phyloP scores from a whole-genome alignment of 352 stramenopile species.

The Globisporangium yorkense region DNA sequence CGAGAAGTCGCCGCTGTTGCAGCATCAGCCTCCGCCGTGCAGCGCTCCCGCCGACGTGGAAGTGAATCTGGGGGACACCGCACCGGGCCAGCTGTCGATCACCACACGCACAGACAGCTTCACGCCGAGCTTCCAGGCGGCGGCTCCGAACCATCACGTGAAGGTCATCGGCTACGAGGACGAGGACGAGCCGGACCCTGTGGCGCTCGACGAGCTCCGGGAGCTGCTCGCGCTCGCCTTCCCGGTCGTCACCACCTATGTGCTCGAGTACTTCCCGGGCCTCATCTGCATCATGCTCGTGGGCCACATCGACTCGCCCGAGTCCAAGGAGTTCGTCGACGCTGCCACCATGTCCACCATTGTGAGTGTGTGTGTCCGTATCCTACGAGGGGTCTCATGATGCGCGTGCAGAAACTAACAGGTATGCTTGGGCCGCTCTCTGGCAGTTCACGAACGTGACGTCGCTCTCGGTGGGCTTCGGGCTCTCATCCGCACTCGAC shows the following conservation, averaged over 20 bases:
- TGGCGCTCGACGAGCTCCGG: conserved; percentile 23
- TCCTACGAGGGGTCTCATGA: no score
- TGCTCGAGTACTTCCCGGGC: conserved; percentile 33
- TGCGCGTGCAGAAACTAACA: no score
- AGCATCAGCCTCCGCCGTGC: background rate
- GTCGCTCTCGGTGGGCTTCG: conserved; percentile 50
- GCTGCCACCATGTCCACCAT: conserved; percentile 60
- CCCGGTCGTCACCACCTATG: conserved; percentile 21
- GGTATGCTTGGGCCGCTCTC: no score
- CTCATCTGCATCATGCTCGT: conserved; percentile 63
- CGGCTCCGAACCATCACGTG: conserved; percentile 22
- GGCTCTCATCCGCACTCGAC: conserved; percentile 18
- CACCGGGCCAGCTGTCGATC: conserved; percentile 25
- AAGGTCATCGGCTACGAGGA: conserved; percentile 31
- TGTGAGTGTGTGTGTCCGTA: no score
- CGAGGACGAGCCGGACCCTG: conserved; percentile 12
- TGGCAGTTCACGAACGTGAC: conserved; percentile 56
- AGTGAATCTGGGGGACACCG: conserved; percentile 13
- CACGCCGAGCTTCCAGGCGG: conserved; percentile 34
- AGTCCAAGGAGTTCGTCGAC: conserved; percentile 59
- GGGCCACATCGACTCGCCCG: conserved; percentile 46
- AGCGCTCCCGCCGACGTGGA: background rate
- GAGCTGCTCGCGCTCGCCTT: conserved; percentile 38
- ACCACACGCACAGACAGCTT: conserved; percentile 49
- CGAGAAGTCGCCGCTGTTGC: background rate